Conservation (phyloP, 345 rosid species). For the Brassica incana region DNA sequence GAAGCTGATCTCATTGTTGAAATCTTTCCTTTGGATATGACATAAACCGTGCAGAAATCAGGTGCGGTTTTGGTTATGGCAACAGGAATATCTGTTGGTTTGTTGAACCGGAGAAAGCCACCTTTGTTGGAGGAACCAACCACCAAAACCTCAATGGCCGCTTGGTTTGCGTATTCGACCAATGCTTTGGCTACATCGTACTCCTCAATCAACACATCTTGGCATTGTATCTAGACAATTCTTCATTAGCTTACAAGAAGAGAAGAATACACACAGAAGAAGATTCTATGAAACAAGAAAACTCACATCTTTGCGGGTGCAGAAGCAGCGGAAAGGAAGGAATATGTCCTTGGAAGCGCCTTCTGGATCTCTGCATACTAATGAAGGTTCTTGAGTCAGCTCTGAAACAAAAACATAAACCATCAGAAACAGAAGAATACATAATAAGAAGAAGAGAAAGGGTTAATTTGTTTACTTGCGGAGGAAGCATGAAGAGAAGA, state of each 20-base stretch:
- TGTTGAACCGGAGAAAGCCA: constrained; percentile 78
- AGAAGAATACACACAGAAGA: no score
- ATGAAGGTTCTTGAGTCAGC: constrained; percentile 47
- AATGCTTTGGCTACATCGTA: constrained; percentile 72
- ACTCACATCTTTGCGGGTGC: constrained; percentile 86
- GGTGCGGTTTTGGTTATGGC: constrained; percentile 68
- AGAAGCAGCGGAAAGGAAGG: constrained; percentile 92
- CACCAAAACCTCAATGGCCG: constrained; percentile 64
- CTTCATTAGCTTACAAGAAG: not conserved
- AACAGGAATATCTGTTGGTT: constrained; percentile 60
- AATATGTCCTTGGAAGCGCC: constrained; percentile 62
- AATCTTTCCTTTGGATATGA: constrained; percentile 81
- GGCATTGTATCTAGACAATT: constrained; percentile 66
- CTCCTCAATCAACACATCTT: constrained; percentile 76
- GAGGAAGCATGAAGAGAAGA: constrained; percentile 37
- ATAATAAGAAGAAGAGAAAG: not conserved
- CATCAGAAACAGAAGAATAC: not conserved
- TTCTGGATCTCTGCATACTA: constrained; percentile 58
- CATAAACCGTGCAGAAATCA: constrained; percentile 74
- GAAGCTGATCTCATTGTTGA: constrained; percentile 70
- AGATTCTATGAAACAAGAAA: not conserved
- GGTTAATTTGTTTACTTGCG: constrained; percentile 40
- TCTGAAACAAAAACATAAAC: constrained; percentile 38
- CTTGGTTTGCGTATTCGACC: constrained; percentile 54
- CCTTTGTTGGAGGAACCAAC: constrained; percentile 64